phyloP scores from a whole-genome alignment of 495 filamentous ascomycete genomes.

The Immersiella caudata region DNA sequence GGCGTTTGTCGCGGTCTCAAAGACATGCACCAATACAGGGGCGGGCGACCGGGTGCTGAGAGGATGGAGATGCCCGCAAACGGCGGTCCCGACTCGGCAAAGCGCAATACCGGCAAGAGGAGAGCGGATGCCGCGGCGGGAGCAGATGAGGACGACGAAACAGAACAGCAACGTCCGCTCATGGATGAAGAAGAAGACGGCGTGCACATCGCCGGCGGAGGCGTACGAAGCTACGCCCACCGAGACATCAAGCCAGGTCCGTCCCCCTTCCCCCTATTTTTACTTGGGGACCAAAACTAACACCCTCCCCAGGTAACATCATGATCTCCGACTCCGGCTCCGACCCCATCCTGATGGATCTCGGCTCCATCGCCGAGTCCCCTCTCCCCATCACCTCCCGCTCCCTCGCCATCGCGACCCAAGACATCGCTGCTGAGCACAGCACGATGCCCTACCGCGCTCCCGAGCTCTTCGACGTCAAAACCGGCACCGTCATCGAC shows the following conservation, averaged over 20 bases:
- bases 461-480: slow-evolving; percentile 96
- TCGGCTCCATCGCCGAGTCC: slow-evolving; percentile 86
- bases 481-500: slow-evolving; percentile 88
- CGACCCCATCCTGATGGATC: slow-evolving; percentile 96
- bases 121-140: slow-evolving; percentile 48
- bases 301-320: slow-evolving; percentile 71
- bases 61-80: slow-evolving; percentile 51
- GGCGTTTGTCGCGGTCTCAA: slow-evolving; percentile 87
- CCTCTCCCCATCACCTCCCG: slow-evolving; percentile 93
- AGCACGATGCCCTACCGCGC: slow-evolving; percentile 98
- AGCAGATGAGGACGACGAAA: slow-evolving; percentile 66
- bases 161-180: slow-evolving; percentile 73
- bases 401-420: slow-evolving; percentile 84
- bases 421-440: slow-evolving; percentile 94
- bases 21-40: slow-evolving; percentile 86
- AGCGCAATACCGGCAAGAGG: slow-evolving; percentile 61
- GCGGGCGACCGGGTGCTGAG: slow-evolving; percentile 37
- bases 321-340: slow-evolving; percentile 90
- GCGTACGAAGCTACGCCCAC: slow-evolving; percentile 84
- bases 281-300: slow-evolving; percentile 8
- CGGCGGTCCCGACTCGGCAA: slow-evolving; percentile 55
- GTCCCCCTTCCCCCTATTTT: slow-evolving; percentile 12
- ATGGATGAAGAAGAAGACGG: slow-evolving; percentile 79
- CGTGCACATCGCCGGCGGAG: slow-evolving; percentile 64
- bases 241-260: slow-evolving; percentile 95